Base-by-base conservation (phyloP, 495 filamentous ascomycete species). In the Aspergillus campestris region DNA sequence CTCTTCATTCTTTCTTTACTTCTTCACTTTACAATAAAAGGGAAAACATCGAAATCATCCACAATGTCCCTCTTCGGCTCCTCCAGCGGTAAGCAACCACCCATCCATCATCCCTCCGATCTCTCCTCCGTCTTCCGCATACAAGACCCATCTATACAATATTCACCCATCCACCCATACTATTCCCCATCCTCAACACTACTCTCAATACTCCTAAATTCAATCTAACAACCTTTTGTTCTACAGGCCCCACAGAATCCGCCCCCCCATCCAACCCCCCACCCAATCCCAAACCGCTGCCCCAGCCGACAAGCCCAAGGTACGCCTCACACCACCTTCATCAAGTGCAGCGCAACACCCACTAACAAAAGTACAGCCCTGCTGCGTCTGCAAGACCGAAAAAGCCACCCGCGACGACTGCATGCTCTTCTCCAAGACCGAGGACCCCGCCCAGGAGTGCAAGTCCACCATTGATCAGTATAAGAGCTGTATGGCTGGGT, bases 381-480 rank as follows among this genome's bases (percentile, higher is more conserved):
- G 89, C 78, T 95, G 91, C 65, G 92, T 98, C 14, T 98, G 92
- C 79, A 95, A 91, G 58, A 77, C 87, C 37, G 92, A 98, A 66
- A 98, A 98, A 64, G 75, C 86, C 47, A 68, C 73, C 48, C 87
- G 92, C 48, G 92, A 98, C 66, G 92, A 98, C 69, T 98, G 92
- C 74, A 96, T 98, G 91, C 84, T 98, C 12, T 95, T 97, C 69
- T 89, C 84, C 45, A 87, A 79, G 50, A 71, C 79, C 50, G 77
- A 80, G 46, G 80, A 94, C 57, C 84, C 89, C 28, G 49, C 59
- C 24, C 76, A 87, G 56, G 87, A 90, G 50, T 98, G 92, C 72
- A 71, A 81, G 62, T 73, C 82, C 10, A 78, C 82, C 44, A 85
- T 98, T 51, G 81, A 89, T 10, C 78, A 82, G 55, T 98, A 98